A percentile compares a stretch with the other conserved stretches of the same genome.
These are phyloP conservation scores for Phaeolepiota aurea DNA, from an alignment of 768 basidiomycete genomes.

Conservation along the genomic window DNA sequence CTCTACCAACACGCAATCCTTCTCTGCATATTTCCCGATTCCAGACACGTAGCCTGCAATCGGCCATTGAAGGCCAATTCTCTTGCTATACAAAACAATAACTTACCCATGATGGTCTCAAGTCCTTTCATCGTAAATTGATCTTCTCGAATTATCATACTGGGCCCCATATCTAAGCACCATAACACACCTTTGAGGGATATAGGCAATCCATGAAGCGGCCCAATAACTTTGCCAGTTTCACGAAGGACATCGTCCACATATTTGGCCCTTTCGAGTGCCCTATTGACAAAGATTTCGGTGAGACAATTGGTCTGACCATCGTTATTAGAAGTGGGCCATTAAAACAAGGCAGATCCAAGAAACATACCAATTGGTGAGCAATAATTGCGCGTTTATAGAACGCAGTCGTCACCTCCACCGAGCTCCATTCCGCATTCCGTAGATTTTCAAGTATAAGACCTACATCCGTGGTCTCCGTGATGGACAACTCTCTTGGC, in stretches of 20 bases:
- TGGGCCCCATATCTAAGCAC: not conserved
- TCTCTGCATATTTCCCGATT: slow-evolving; percentile 37
- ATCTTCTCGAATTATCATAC: slow-evolving; percentile 18
- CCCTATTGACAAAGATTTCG: slow-evolving; percentile 51
- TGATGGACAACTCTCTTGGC: slow-evolving; percentile 50
- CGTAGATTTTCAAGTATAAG: slow-evolving; percentile 38
- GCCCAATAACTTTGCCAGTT: slow-evolving; percentile 41
- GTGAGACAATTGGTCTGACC: slow-evolving; percentile 47
- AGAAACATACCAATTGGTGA: slow-evolving; percentile 58
- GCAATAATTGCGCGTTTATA: slow-evolving; percentile 62
- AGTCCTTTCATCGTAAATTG: slow-evolving; percentile 54
- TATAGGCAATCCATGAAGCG: slow-evolving; percentile 43
- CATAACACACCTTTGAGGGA: slow-evolving; percentile 22
- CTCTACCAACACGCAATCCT: slow-evolving; percentile 44
- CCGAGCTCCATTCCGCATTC: slow-evolving; percentile 39
- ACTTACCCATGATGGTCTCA: slow-evolving; percentile 33
- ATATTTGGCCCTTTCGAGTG: slow-evolving; percentile 34
- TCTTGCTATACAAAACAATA: no score
- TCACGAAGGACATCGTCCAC: slow-evolving; percentile 36
- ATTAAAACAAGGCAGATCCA: not conserved
- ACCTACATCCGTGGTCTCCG: slow-evolving; percentile 34
- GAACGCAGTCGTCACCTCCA: slow-evolving; percentile 53
- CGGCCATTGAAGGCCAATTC: no score
- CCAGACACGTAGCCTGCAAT: slow-evolving; percentile 45
- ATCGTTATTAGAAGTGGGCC: no score